Evolutionary conservation across 768 basidiomycete species (phyloP).

Genomic region (Holtermannia corniformis): DNA sequence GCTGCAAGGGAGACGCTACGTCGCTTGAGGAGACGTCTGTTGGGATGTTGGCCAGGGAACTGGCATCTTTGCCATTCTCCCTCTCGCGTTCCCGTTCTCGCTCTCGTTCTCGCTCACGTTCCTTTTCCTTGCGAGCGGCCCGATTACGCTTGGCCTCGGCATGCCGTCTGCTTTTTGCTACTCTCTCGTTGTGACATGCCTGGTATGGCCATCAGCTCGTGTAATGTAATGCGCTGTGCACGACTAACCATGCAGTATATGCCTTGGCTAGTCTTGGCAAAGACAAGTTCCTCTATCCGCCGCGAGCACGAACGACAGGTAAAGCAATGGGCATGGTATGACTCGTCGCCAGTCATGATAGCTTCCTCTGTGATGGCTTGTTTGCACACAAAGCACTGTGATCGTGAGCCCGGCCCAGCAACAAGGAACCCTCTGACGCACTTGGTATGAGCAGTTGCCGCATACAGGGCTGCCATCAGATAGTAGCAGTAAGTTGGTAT

Average conservation of each 20-base stretch:
- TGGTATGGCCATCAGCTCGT: conserved; percentile 38
- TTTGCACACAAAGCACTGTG: conserved; percentile 87
- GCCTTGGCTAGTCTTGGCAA: conserved; percentile 94
- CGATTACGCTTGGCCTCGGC: conserved; percentile 73
- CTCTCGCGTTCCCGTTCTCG: conserved; percentile 21
- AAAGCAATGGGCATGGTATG: conserved; percentile 97
- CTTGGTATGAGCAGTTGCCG: conserved; percentile 40
- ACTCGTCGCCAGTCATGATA: conserved; percentile 97
- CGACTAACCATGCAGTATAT: conserved; percentile 66
- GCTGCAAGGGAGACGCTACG: too few species aligned
- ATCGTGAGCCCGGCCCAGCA: conserved; percentile 39
- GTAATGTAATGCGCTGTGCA: neutral
- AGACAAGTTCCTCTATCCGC: conserved; percentile 94
- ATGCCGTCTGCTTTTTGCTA: conserved; percentile 82
- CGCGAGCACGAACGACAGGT: conserved; percentile 91
- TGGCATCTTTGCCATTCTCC: conserved; percentile 10
- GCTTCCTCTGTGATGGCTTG: conserved; percentile 95
- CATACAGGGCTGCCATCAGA: conserved; percentile 93
- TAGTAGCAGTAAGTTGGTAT: conserved; percentile 91
- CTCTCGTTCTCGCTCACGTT: conserved; percentile 19
- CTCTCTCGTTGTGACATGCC: conserved; percentile 95
- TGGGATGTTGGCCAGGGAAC: too few species aligned
- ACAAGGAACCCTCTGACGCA: conserved; percentile 5
- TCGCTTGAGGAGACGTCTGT: too few species aligned
- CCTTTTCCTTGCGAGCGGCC: conserved; percentile 39